These are phyloP conservation scores for Fusarium sacchari DNA, from an alignment of 2,329 filamentous ascomycete species.

Conservation along the genomic window DNA sequence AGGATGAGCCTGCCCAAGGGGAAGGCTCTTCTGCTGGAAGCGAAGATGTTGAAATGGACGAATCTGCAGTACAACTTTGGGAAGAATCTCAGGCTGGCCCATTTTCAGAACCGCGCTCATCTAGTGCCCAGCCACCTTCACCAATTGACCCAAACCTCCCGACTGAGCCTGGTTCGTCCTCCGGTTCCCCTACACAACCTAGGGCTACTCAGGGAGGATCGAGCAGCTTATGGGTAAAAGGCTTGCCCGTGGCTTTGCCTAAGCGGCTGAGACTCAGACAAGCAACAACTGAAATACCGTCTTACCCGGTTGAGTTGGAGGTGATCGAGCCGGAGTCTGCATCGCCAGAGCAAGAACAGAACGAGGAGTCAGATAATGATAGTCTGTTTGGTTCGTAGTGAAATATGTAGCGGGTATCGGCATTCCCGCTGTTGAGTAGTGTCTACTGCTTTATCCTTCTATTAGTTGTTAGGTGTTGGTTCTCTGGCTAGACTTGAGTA, in stretches of 20 bases:
- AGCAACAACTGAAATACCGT: not conserved
- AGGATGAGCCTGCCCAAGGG: not conserved
- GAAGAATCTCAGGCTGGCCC: not conserved
- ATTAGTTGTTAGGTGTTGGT: not conserved
- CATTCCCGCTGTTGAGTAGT: not conserved
- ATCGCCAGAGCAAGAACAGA: not conserved
- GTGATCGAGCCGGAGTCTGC: constrained; percentile 5
- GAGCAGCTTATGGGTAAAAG: not conserved
- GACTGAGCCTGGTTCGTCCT: not conserved
- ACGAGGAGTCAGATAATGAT: not conserved
- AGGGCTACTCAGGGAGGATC: not conserved
- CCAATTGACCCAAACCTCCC: not conserved
- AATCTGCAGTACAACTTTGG: not conserved
- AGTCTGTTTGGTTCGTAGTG: not conserved
- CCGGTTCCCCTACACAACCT: not conserved
- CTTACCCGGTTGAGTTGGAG: not conserved
- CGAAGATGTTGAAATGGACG: constrained; percentile 12
- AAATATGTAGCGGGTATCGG: not conserved
- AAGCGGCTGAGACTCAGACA: not conserved
- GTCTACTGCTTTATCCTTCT: not conserved
- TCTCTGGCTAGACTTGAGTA: not conserved
- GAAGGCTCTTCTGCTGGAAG: not conserved
- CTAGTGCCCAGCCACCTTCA: not conserved
- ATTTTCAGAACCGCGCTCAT: not conserved
- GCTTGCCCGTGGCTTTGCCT: not conserved